Evolutionary conservation across 192 early-diverging fungal species (phyloP), one percentile per base, ranked within the genome.

Genomic region (Phycomyces nitens): DNA sequence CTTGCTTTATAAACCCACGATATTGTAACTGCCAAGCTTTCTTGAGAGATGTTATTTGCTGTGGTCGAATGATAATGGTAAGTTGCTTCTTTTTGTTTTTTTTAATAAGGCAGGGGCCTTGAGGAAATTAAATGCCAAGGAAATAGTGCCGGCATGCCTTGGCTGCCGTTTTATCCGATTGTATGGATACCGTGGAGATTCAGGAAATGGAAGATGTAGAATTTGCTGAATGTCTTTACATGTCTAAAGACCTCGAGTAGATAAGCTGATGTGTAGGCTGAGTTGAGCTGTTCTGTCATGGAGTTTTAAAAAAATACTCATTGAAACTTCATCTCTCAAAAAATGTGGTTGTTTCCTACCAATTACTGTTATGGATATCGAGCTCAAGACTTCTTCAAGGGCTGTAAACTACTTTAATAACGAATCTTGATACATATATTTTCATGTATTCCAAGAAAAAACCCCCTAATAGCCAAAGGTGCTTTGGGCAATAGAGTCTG

Each of bases 141-240:
- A 41, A 34, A 3, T 41, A 65, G 63, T 65, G 63, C 38, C 23
- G 40, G 18, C 63, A 65, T 65, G 41, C 56, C 12, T 56, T 65
- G 26, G 63, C 63, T 23, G 53, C 53, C 5, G 24, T 65, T 12
- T 29, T 65, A 22, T 56, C n/a, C 14, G 63, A 65, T 44, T 40
- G 51, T 26, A 18, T 65, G 20, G 53, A 29, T 43, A 11, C 23
- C 24, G 23, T 18, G 27, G 40, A 22, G 4, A 42, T 15, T 9
- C 10, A 44, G 12, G 51, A 34, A 34, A 56, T 51, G 63, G 63
- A 65, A 21, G 42, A 56, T 42, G 53, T 54, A 26, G 23, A 21
- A 12, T 56, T 65, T 65, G 63, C 53, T 22, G 39, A 65, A 42
- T 14, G 53, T 12, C 41, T 56, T 60, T 60, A 44, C 59, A 49